phyloP scores from a whole-genome alignment of 805 yeast species.

The Starmerella etchellsii region DNA sequence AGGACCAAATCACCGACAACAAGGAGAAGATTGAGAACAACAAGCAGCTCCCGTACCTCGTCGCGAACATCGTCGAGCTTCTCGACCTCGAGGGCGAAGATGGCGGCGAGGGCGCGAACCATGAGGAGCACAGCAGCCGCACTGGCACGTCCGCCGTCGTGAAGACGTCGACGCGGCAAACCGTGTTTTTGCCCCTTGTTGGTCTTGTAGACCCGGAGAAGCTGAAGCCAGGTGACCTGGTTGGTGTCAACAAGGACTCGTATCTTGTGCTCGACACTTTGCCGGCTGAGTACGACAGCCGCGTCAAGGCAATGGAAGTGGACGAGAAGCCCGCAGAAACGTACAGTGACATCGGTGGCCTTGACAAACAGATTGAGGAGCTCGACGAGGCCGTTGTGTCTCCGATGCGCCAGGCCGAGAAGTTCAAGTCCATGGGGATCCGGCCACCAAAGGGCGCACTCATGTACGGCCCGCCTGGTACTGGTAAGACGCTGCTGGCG shows the following conservation, averaged over 20 bases:
- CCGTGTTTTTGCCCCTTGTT: conserved; percentile 88
- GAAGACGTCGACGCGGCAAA: conserved; percentile 94
- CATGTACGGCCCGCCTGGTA: conserved; percentile 99
- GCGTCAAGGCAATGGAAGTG: conserved; percentile 98
- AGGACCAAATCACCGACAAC: conserved; percentile 87
- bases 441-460: conserved; percentile 97
- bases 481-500: conserved; percentile 93
- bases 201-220: conserved; percentile 86
- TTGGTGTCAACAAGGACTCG: conserved; percentile 96
- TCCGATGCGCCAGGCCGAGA: conserved; percentile 97
- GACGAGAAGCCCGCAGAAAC: conserved; percentile 98
- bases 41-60: conserved; percentile 88
- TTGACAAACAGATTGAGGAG: conserved; percentile 96
- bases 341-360: conserved; percentile 93
- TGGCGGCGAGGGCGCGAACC: conserved; percentile 83
- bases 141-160: conserved; percentile 96
- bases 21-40: conserved; percentile 92
- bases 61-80: conserved; percentile 91
- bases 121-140: conserved; percentile 81
- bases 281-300: conserved; percentile 93
- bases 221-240: conserved; percentile 94
- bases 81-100: conserved; percentile 73
- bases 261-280: conserved; percentile 83
- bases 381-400: conserved; percentile 94
- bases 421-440: conserved; percentile 85